phyloP scores from a whole-genome alignment of 768 basidiomycete genomes.

The Leucosporidium scottii region DNA sequence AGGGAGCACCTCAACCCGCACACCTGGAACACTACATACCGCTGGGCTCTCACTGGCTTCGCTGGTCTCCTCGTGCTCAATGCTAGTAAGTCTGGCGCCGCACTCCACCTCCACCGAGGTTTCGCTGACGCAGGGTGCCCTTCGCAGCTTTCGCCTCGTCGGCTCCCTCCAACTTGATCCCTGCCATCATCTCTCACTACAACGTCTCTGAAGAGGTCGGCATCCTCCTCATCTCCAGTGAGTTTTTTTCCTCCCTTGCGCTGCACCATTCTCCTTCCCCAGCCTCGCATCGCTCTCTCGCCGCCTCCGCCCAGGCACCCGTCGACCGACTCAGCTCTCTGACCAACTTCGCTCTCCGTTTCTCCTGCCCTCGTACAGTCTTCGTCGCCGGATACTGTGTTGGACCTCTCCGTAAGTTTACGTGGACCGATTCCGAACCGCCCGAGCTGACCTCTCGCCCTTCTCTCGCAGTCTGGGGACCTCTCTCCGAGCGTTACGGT shows the following conservation, averaged over 20 bases:
- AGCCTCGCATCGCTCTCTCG: background rate
- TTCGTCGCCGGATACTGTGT: slow-evolving; percentile 24
- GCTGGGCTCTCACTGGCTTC: slow-evolving; percentile 36
- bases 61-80: slow-evolving; percentile 38
- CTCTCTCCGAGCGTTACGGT: slow-evolving; percentile 32
- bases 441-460: slow-evolving; percentile 1
- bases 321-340: background rate
- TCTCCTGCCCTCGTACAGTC: too few relatives aligned
- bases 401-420: background rate
- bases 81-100: slow-evolving; percentile 21
- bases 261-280: slow-evolving; percentile 18
- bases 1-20: slow-evolving; percentile 34
- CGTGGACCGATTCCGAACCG: background rate
- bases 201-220: slow-evolving; percentile 35
- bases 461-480: slow-evolving; percentile 21
- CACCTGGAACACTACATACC: slow-evolving; percentile 31
- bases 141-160: slow-evolving; percentile 37
- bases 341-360: background rate
- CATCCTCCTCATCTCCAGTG: slow-evolving; percentile 31
- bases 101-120: background rate
- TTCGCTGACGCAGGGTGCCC: background rate
- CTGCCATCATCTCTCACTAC: slow-evolving; percentile 32
- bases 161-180: slow-evolving; percentile 33
- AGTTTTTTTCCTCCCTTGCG: slow-evolving; percentile 35
- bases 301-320: background rate